Base-by-base conservation (phyloP, 768 basidiomycete species). In the Steccherinum ochraceum region DNA sequence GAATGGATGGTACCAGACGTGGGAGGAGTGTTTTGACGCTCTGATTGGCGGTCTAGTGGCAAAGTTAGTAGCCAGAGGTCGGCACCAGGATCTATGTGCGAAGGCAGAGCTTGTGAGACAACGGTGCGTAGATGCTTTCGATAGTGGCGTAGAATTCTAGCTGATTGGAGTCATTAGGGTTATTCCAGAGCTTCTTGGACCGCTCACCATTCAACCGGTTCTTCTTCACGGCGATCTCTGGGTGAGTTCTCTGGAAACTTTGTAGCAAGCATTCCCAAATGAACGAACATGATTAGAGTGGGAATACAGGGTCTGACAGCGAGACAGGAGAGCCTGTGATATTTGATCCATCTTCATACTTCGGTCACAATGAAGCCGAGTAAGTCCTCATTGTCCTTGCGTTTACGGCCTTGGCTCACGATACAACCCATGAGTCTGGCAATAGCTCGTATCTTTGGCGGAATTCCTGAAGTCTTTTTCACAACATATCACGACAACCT, bases 331-430 rank as follows among this genome's bases (percentile, higher is more conserved):
- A 80, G 48, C 85, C 89, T 0, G 67, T 88, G 1, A 83, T 90
- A 40, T 90, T 81, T 56, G 88, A 91, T 58, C 86, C 88, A 2
- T 81, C 87, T 2, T 86, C 85, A 3, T 86, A 81, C 60, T 90
- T 78, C 56, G 89, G 89, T 2, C 89, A 90, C 58, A 83, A 83
- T 53, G 89, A 91, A 68, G 83, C 84, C 12, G 89, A 91, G 89
- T 90, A 58, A 67, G 80, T 65, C 24, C n/a, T n/a, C n/a, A n/a
- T 46, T 56, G 46, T 20, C 27, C 13, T 49, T 16, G 50, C 35
- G 50, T 21, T 50, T n/a, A 46, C 25, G 24, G 23, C 12, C 25
- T 42, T 18, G 24, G 48, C 27, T n/a, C n/a, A 21, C 4, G 18
- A 49, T 24, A 19, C 40, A 41, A n/a, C 40, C 27, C 35, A 30